Percentiles rank a stretch among this genome's conserved stretches.
Evolutionary conservation across 768 basidiomycete species (phyloP).

Genomic region (Leccinum fibrillosum): DNA sequence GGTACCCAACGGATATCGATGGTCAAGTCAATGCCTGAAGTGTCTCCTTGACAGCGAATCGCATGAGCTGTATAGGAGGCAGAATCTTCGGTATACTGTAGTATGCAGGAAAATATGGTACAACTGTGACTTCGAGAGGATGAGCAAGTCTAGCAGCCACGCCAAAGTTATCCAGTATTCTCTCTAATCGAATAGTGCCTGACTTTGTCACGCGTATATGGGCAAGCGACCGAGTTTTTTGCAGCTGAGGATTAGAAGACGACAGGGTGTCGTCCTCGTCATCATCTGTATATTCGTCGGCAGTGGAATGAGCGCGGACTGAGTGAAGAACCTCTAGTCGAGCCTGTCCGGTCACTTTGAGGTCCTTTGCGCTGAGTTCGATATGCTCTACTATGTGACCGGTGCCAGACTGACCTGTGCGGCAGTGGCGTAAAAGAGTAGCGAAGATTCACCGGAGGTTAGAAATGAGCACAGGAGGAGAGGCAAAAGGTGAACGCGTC

Average conservation of each 20-base stretch:
- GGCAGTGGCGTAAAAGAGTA: slow-evolving; percentile 64
- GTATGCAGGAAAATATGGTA: too few species aligned
- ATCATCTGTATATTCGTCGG: slow-evolving; percentile 71
- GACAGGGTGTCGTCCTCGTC: slow-evolving; percentile 27
- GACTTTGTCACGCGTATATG: slow-evolving; percentile 73
- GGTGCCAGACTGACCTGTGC: slow-evolving; percentile 27
- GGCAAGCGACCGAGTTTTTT: slow-evolving; percentile 70
- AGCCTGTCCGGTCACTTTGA: slow-evolving; percentile 62
- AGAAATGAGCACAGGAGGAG: slow-evolving; percentile 67
- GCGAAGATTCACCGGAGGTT: slow-evolving; percentile 66
- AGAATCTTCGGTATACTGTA: too few species aligned
- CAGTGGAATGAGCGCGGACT: slow-evolving; percentile 41
- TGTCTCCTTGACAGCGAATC: too few species aligned
- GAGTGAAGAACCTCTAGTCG: slow-evolving; percentile 51
- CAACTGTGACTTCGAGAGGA: too few species aligned
- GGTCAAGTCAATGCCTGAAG: too few species aligned
- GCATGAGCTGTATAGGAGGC: too few species aligned
- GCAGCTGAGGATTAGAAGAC: slow-evolving; percentile 47
- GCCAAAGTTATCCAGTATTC: slow-evolving; percentile 64
- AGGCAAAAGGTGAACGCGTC: slow-evolving; percentile 72
- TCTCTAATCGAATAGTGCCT: slow-evolving; percentile 73
- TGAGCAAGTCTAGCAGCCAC: too few species aligned
- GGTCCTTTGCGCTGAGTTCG: slow-evolving; percentile 59
- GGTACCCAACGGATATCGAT: too few species aligned
- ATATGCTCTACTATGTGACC: slow-evolving; percentile 45